Percentiles rank a stretch among this genome's conserved stretches.
phyloP scores from a whole-genome alignment of 2,329 filamentous ascomycete genomes.

The Xylariaceae sp. region DNA sequence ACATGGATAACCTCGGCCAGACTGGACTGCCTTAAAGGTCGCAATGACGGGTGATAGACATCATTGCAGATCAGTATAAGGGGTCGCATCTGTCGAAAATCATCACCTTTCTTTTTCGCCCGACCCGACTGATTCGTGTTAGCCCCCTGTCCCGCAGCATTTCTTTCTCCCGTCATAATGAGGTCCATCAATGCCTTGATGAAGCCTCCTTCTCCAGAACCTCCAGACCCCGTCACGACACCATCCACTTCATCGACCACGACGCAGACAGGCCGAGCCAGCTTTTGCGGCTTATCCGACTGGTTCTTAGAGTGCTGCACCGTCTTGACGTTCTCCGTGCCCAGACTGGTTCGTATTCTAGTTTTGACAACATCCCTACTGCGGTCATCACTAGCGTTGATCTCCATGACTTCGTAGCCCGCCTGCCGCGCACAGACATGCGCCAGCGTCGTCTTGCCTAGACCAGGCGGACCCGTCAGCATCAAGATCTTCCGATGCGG shows the following conservation, averaged over 20 bases:
- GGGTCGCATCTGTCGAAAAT: slow-evolving; percentile 80
- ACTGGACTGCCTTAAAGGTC: slow-evolving; percentile 76
- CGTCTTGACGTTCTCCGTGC: slow-evolving; percentile 86
- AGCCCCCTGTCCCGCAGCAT: slow-evolving; percentile 41
- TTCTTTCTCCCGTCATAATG: slow-evolving; percentile 79
- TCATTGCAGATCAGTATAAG: slow-evolving; percentile 96
- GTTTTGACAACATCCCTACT: slow-evolving; percentile 86
- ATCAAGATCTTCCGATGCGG: slow-evolving; percentile 83
- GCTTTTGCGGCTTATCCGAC: slow-evolving; percentile 55
- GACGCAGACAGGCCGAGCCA: slow-evolving; percentile 83
- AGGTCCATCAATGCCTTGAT: slow-evolving; percentile 92
- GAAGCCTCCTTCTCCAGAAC: slow-evolving; percentile 83
- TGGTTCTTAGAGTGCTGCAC: slow-evolving; percentile 54
- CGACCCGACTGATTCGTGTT: slow-evolving; percentile 33
- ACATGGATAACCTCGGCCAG: slow-evolving; percentile 89
- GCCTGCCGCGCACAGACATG: slow-evolving; percentile 95
- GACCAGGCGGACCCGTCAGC: slow-evolving; percentile 82
- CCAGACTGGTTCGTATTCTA: slow-evolving; percentile 83
- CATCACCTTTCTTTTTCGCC: slow-evolving; percentile 73
- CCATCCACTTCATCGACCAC: slow-evolving; percentile 97
- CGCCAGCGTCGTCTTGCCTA: slow-evolving; percentile 93
- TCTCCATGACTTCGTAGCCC: slow-evolving; percentile 93
- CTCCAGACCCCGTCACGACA: slow-evolving; percentile 73
- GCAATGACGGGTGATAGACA: slow-evolving; percentile 83
- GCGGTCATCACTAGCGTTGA: slow-evolving; percentile 95